Base-by-base conservation (phyloP, 1,284 basidiomycete species). In the Fomitopsis schrenkii region DNA sequence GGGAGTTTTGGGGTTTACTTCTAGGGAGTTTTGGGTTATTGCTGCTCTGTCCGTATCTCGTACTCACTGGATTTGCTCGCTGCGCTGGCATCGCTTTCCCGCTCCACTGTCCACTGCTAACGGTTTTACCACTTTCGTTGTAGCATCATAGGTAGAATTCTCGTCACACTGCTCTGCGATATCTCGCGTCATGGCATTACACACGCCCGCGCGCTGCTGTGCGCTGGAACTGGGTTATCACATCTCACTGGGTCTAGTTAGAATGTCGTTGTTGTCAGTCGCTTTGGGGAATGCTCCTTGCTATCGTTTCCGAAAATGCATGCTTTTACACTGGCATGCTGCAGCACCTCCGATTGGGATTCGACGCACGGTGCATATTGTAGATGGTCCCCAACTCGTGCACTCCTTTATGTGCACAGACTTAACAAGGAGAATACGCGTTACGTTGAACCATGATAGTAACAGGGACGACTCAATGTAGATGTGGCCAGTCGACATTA, bases 141-240 rank as follows among this genome's bases (percentile, higher is more conserved):
- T 70, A 70, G 67, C 68, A 67, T n/a, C 68, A 67, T 70, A 70
- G 65, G 65, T 70, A 70, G 68, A 68, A 36, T 44, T 55, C 62
- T 38, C 36, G 45, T 55, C 58, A 48, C 60, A 59, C 60, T 60
- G 59, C 59, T 66, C 62, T 70, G 67, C 67, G 67, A 61, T 61
- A 68, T 66, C 67, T 68, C 67, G 68, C 67, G 67, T 70, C 58
- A 65, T 67, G 67, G 67, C 63, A 64, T 65, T 62, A 70, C 67
- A 70, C 64, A 68, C 68, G 67, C 30, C 5, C 65, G 40, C 63
- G 64, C 66, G 66, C 68, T 64, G 62, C 59, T 45, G 64, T 68
- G 67, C 68, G 66, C 62, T 67, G 63, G 67, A 63, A 59, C 64
- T 59, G 41, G 57, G 55, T 41, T 57, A 7, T 17, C 10, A 30